Conservation (phyloP, 2,329 filamentous ascomycete genomes). For the Alternaria atra region DNA sequence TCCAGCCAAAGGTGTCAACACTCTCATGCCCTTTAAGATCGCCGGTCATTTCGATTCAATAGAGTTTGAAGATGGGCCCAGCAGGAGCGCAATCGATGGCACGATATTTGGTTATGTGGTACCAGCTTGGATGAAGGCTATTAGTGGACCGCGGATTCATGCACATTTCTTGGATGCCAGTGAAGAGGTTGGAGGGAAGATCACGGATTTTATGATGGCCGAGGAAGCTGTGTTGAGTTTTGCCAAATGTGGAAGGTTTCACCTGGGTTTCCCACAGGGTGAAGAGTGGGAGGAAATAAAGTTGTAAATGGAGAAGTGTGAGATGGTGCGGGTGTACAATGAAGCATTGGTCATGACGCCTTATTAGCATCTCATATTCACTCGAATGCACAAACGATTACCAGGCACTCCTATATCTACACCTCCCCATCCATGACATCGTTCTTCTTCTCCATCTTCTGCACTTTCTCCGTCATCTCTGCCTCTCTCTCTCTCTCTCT, state of each 20-base stretch:
- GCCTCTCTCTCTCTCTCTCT: neutral
- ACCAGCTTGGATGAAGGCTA: slow-evolving; percentile 52
- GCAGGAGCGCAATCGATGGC: slow-evolving; percentile 45
- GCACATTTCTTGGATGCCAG: slow-evolving; percentile 45
- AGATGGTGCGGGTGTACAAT: neutral
- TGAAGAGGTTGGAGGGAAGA: slow-evolving; percentile 47
- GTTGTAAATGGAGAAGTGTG: neutral
- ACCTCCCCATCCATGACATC: neutral
- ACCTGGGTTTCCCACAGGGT: slow-evolving; percentile 55
- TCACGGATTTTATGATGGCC: slow-evolving; percentile 50
- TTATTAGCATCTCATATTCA: neutral
- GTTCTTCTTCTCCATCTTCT: neutral
- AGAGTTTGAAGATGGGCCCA: slow-evolving; percentile 30
- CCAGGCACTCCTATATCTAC: neutral
- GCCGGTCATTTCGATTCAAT: slow-evolving; percentile 49
- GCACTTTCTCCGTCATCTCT: neutral
- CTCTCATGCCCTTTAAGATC: slow-evolving; percentile 53
- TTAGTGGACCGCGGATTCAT: slow-evolving; percentile 53
- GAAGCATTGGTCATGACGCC: neutral
- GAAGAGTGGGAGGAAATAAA: slow-evolving; percentile 52
- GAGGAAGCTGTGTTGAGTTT: slow-evolving; percentile 48
- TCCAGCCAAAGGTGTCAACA: slow-evolving; percentile 47
- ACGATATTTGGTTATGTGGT: slow-evolving; percentile 54
- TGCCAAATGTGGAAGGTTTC: slow-evolving; percentile 54
- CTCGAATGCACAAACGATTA: neutral